Evolutionary conservation across 805 yeast species (phyloP).

Genomic region (Saccharomyces kudriavzevii): DNA sequence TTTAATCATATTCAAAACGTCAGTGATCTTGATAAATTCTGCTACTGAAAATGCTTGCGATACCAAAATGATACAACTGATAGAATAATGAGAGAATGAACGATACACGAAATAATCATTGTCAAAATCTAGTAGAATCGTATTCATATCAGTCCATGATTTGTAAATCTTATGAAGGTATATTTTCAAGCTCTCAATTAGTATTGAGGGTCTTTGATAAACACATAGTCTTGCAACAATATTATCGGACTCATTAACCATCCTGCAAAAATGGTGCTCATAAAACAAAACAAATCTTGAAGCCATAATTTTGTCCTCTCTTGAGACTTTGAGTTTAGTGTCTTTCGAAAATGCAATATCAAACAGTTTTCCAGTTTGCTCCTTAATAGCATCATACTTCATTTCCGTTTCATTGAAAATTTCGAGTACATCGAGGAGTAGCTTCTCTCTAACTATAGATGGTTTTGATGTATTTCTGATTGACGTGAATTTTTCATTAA

Average conservation of each 20-base stretch:
- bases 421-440: constrained; percentile 15
- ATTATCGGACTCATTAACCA: constrained; percentile 14
- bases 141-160: constrained; percentile 13
- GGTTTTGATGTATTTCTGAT: constrained; percentile 22
- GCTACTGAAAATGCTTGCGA: constrained; percentile 5
- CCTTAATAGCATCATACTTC: constrained; percentile 16
- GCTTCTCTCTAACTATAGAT: constrained; percentile 8
- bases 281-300: constrained; percentile 12
- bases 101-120: constrained; percentile 11
- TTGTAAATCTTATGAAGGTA: constrained; percentile 3
- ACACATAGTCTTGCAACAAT: constrained; percentile 17
- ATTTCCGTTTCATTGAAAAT: constrained; percentile 9
- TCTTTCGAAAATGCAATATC: constrained; percentile 10
- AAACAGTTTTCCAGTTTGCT: constrained; percentile 15
- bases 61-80: constrained; percentile 6
- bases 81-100: constrained; percentile 6
- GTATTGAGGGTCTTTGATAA: neutral
- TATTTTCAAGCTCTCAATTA: constrained; percentile 1
- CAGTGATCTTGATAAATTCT: neutral
- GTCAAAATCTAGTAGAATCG: constrained; percentile 6
- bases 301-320: constrained; percentile 8
- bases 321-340: constrained; percentile 1
- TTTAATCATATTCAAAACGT: constrained; percentile 6
- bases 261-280: constrained; percentile 8
- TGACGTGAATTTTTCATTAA: constrained; percentile 22